Percentiles rank a stretch among this genome's conserved stretches.
These are phyloP conservation scores for Candida namnaoensis DNA, from an alignment of 805 yeast genomes.

Conservation along the genomic window DNA sequence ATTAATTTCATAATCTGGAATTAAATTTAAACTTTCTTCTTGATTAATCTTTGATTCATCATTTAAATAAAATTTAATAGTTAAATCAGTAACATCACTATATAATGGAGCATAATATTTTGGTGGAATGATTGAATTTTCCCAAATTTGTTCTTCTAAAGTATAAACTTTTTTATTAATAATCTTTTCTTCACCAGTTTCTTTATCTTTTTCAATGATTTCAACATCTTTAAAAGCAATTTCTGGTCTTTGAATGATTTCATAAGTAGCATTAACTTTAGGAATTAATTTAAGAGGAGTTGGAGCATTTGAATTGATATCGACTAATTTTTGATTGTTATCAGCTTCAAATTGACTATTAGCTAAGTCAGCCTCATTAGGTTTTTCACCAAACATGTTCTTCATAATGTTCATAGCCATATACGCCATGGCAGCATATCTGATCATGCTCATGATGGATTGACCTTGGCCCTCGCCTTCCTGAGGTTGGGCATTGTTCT, in stretches of 20 bases:
- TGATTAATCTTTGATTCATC: too few relatives aligned
- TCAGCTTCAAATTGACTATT: too few relatives aligned
- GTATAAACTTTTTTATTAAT: slow-evolving; percentile 3
- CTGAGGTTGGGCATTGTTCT: too few relatives aligned
- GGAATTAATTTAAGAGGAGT: too few relatives aligned
- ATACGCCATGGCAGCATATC: too few relatives aligned
- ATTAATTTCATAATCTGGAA: slow-evolving; percentile 2
- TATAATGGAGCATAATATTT: slow-evolving; percentile 11
- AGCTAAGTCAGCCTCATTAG: too few relatives aligned
- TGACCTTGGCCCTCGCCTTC: too few relatives aligned
- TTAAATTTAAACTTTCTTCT: too few relatives aligned
- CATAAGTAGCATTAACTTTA: slow-evolving; percentile 2
- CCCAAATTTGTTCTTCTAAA: slow-evolving; percentile 14
- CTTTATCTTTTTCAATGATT: not conserved
- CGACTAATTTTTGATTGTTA: too few relatives aligned
- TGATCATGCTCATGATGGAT: too few relatives aligned
- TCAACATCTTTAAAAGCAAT: slow-evolving; percentile 6
- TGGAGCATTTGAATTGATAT: too few relatives aligned
- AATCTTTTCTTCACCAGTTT: not conserved
- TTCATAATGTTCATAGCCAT: not conserved
- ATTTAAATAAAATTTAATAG: slow-evolving; percentile 15
- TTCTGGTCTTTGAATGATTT: slow-evolving; percentile 7
- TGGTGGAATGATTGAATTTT: slow-evolving; percentile 14
- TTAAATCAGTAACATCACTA: slow-evolving; percentile 4
- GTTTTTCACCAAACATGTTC: too few relatives aligned